Evolutionary conservation across 2,329 filamentous ascomycete species (phyloP), one percentile per base, ranked within the genome.

Genomic region (Venturia nashicola): DNA sequence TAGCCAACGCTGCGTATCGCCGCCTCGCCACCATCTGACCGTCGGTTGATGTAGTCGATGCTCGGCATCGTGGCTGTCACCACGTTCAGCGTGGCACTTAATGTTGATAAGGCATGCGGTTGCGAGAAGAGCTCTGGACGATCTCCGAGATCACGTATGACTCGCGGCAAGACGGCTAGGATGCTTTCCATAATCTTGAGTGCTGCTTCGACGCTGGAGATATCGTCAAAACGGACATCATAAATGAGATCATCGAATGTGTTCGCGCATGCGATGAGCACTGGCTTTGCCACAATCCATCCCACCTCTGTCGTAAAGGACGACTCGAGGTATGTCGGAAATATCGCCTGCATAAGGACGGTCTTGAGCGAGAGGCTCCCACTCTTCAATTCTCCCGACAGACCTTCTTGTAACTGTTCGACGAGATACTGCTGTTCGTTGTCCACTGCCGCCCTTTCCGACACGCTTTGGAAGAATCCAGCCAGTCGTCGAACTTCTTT

Each of bases 391-490:
- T 71, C 73, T 4, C 75, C 73, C 34, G 72, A 73, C 70, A 85
- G 78, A 3, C 82, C 81, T 0, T 76, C 74, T 46, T 74, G 73
- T 5, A 86, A 71, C 68, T 86, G 84, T 11, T 77, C 73, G 61
- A 80, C 75, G 9, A 87, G 76, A 68, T 84, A 83, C 0, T 67
- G 67, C 67, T 86, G 83, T 66, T 85, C 78, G n/a, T 77, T 75
- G 64, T 86, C 83, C 7, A 81, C 72, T 1, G 82, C 81, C 0
- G 84, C 83, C 63, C 83, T 76, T 69, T 86, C 83, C 14, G 79
- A 80, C 6, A 86, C 79, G 5, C 80, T 81, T 63, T 86, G 82
- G 16, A 87, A 71, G 70, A 86, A 87, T n/a, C 77, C 76, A 7
- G 77, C 79, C 42, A 86, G 74, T 65, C 83, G 78, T 67, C 82